Percentiles rank a stretch among this genome's conserved stretches.
phyloP scores from a whole-genome alignment of 2,329 filamentous ascomycete genomes.

The Chaetomium olivaceum region DNA sequence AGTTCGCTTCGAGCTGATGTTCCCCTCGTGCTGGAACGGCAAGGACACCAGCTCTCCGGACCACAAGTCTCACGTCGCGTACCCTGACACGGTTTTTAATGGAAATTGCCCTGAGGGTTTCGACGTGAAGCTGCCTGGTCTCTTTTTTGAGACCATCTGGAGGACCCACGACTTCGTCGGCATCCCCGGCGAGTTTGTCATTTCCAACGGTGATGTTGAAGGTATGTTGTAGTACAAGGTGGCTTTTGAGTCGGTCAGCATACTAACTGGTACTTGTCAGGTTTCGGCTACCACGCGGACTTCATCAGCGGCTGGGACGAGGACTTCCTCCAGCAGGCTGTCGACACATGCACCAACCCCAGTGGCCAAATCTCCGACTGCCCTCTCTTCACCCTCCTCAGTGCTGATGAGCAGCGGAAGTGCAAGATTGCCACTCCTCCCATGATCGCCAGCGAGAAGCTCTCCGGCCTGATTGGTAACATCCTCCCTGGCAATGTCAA shows the following conservation, averaged over 20 bases:
- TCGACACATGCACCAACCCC: constrained; percentile 70
- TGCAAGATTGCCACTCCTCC: constrained; percentile 64
- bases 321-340: constrained; percentile 68
- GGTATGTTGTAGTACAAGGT: constrained; percentile 49
- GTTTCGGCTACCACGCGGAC: constrained; percentile 76
- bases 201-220: constrained; percentile 76
- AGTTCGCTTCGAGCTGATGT: constrained; percentile 79
- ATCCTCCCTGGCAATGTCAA: constrained; percentile 64
- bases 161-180: constrained; percentile 66
- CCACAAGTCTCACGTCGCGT: constrained; percentile 70
- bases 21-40: constrained; percentile 88
- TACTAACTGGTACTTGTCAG: constrained; percentile 41
- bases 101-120: constrained; percentile 73
- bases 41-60: constrained; percentile 56
- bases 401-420: constrained; percentile 50
- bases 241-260: background rate
- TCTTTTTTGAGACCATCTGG: constrained; percentile 88
- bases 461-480: constrained; percentile 52
- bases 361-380: constrained; percentile 74
- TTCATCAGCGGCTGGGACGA: constrained; percentile 78
- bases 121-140: constrained; percentile 66
- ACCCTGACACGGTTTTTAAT: constrained; percentile 73
- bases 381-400: constrained; percentile 70
- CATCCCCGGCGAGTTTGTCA: constrained; percentile 67
- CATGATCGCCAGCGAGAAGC: constrained; percentile 59